Conservation (phyloP, 1,284 basidiomycete genomes). For the Heterobasidion parviporum region DNA sequence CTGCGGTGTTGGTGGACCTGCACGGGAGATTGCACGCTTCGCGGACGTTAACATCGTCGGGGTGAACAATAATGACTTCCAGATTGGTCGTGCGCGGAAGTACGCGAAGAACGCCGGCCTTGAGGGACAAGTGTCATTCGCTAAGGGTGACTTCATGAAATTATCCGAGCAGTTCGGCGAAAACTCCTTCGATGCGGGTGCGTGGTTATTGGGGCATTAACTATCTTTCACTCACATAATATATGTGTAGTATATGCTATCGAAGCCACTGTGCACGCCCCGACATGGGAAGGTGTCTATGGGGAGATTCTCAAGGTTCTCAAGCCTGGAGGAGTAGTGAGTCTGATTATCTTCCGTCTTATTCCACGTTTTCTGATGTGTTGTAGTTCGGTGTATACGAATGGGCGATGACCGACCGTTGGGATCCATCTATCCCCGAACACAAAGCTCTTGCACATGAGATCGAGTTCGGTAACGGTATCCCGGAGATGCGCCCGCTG, state of each 20-base stretch:
- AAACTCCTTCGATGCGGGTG: constrained; percentile 90
- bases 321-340: constrained; percentile 91
- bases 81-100: constrained; percentile 77
- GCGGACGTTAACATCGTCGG: constrained; percentile 84
- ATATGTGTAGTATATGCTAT: constrained; percentile 78
- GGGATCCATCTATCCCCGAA: constrained; percentile 80
- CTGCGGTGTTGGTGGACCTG: constrained; percentile 96
- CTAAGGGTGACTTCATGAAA: constrained; percentile 96
- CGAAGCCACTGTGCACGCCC: constrained; percentile 96
- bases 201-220: constrained; percentile 16
- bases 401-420: constrained; percentile 97
- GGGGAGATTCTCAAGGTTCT: constrained; percentile 90
- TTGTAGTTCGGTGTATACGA: constrained; percentile 92
- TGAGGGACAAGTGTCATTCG: constrained; percentile 72
- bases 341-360: constrained; percentile 23
- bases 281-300: constrained; percentile 94
- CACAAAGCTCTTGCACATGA: constrained; percentile 92
- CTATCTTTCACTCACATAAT: not conserved
- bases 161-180: constrained; percentile 89
- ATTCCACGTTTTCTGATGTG: constrained; percentile 44
- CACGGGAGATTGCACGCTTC: constrained; percentile 92
- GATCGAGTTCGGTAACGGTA: constrained; percentile 72
- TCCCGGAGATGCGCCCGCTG: constrained; percentile 93
- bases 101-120: constrained; percentile 82
- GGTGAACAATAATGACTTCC: constrained; percentile 97